Evolutionary conservation across 768 basidiomycete genomes (phyloP), one percentile per base, ranked within the genome.

Genomic region (Boletus tomentosulus): DNA sequence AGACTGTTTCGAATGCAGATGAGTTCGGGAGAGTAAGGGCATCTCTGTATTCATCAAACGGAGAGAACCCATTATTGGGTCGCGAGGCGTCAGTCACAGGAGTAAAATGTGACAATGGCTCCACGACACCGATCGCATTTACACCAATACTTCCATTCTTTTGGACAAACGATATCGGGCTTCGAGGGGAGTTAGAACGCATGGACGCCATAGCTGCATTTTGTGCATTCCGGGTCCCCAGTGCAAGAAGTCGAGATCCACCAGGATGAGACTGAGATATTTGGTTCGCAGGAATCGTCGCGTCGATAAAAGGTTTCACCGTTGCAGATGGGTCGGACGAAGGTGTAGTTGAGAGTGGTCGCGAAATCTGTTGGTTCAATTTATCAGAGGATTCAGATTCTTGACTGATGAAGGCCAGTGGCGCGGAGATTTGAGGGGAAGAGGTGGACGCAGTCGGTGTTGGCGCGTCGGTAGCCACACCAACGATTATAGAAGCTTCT

Each of bases 31-130:
- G 50, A 16, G 42, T 2, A 33, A 27, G 22, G 4, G 38, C 39
- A 9, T 61, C 66, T 45, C 60, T 60, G 43, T 62, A 66, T 50
- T 82, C 82, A 35, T 85, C 82, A 57, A 85, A 85, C 0, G 82
- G 82, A 12, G 78, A 80, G 60, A 85, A 84, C 16, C 74, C 74
- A 27, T 72, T 57, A 46, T 48, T 55, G 33, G 51, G 19, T 49
- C 60, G 55, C 31, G 53, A 42, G 22, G 51, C 46, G 27, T 65
- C 64, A 34, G 53, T 28, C 33, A 30, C 49, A 13, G 54, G 38
- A 10, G 53, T 27, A 27, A 53, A 46, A 33, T 60, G 63, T 24
- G 60, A 44, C n/a, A 62, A 46, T 7, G 53, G 37, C 4, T 68
- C 67, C 45, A 44, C 62, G 5, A 38, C n/a, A 48, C 60, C 52